Conservation (phyloP, 805 yeast species). For the Debaryomyces tyrocola region DNA sequence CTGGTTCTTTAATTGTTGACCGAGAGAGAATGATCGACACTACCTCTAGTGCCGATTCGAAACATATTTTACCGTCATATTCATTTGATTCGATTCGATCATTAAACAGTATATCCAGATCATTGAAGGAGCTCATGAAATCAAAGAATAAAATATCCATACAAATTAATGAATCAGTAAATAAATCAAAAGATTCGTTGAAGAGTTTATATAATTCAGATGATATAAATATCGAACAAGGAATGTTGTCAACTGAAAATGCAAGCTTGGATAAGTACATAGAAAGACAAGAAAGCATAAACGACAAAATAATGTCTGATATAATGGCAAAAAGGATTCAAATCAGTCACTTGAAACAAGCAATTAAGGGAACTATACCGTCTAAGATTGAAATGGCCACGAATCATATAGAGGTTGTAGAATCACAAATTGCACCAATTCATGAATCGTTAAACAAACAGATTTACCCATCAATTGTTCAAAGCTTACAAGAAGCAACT, state of each 20-base stretch:
- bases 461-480: slow-evolving; percentile 22
- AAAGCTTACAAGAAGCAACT: slow-evolving; percentile 12
- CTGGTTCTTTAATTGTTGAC: slow-evolving; percentile 4
- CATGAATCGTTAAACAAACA: slow-evolving; percentile 19
- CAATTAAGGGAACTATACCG: slow-evolving; percentile 15
- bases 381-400: slow-evolving; percentile 13
- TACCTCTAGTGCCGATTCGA: neutral
- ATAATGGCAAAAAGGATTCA: slow-evolving; percentile 21
- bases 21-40: neutral
- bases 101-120: slow-evolving; percentile 20
- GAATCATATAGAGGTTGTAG: slow-evolving; percentile 24
- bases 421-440: slow-evolving; percentile 28
- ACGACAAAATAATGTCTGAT: slow-evolving; percentile 23
- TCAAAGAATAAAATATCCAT: slow-evolving; percentile 21
- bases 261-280: slow-evolving; percentile 15
- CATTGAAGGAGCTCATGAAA: slow-evolving; percentile 27
- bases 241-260: slow-evolving; percentile 7
- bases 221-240: slow-evolving; percentile 2
- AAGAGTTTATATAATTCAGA: slow-evolving; percentile 4
- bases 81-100: slow-evolving; percentile 31
- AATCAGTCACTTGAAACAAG: slow-evolving; percentile 16
- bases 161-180: slow-evolving; percentile 17
- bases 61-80: slow-evolving; percentile 16
- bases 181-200: neutral
- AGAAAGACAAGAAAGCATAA: slow-evolving; percentile 17